Conservation (phyloP, 768 basidiomycete species). For the Mycena olivaceomarginata region DNA sequence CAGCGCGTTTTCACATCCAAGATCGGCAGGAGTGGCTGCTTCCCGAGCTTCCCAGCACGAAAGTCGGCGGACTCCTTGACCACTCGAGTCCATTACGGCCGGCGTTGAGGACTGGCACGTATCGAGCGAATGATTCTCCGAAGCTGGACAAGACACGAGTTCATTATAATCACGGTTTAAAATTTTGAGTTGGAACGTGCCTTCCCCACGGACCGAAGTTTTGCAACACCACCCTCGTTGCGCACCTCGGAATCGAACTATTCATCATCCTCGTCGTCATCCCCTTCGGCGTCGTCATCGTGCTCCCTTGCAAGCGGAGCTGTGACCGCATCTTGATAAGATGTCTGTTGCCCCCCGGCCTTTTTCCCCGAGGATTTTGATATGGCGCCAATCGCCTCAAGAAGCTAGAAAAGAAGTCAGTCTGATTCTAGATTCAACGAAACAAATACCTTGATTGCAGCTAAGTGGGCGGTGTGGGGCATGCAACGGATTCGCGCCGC, state of each 20-base stretch:
- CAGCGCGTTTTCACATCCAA: neutral
- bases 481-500: neutral
- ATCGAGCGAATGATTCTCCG: neutral
- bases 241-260: neutral
- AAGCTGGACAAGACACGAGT: neutral
- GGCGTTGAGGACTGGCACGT: neutral
- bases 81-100: neutral
- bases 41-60: neutral
- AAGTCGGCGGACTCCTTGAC: neutral
- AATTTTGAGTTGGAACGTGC: neutral
- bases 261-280: neutral
- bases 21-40: neutral
- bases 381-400: neutral
- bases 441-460: conserved; percentile 40
- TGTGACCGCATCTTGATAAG: neutral
- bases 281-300: neutral
- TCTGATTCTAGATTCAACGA: neutral
- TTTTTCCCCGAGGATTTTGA: neutral
- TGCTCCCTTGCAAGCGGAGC: neutral
- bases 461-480: neutral
- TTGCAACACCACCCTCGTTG: neutral
- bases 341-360: neutral
- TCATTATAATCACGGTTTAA: neutral
- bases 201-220: neutral
- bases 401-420: neutral